A percentile compares a stretch with the other conserved stretches of the same genome.
phyloP scores from a whole-genome alignment of 169 alveolate genomes.

The Cryptosporidium canis region DNA sequence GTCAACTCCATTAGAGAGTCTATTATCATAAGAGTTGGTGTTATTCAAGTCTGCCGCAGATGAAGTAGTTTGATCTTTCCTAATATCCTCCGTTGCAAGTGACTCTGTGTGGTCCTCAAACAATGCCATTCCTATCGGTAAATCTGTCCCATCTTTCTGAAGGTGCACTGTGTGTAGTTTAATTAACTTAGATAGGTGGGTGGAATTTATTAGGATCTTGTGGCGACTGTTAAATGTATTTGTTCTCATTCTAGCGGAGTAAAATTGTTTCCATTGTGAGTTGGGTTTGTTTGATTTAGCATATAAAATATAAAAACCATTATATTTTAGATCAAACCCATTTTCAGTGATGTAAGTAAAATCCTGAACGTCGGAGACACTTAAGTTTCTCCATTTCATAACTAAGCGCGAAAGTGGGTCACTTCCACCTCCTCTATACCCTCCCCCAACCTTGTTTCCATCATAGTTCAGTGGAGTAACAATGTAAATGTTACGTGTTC shows the following conservation, averaged over 20 bases:
- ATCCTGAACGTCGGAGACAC: conserved; percentile 15
- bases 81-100: neutral
- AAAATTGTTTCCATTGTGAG: conserved; percentile 44
- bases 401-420: conserved; percentile 43
- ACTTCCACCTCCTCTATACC: conserved; percentile 66
- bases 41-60: neutral
- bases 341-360: conserved; percentile 22
- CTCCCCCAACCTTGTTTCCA: conserved; percentile 69
- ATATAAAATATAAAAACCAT: conserved; percentile 45
- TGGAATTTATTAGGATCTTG: conserved; percentile 22
- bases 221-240: conserved; percentile 36
- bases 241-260: conserved; percentile 71
- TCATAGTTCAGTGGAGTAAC: conserved; percentile 69
- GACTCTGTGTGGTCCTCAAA: conserved; percentile 62
- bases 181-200: conserved; percentile 24
- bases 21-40: neutral
- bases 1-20: neutral
- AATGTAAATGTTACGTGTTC: conserved; percentile 28
- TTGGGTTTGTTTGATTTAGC: conserved; percentile 26
- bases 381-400: conserved; percentile 43
- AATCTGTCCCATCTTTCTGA: conserved; percentile 45
- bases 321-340: conserved; percentile 42
- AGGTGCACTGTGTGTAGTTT: conserved; percentile 45
- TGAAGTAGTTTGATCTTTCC: neutral
- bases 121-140: conserved; percentile 71